Base-by-base conservation (phyloP, 192 early-diverging fungal genomes). In the Thoreauomyces humboldtii region DNA sequence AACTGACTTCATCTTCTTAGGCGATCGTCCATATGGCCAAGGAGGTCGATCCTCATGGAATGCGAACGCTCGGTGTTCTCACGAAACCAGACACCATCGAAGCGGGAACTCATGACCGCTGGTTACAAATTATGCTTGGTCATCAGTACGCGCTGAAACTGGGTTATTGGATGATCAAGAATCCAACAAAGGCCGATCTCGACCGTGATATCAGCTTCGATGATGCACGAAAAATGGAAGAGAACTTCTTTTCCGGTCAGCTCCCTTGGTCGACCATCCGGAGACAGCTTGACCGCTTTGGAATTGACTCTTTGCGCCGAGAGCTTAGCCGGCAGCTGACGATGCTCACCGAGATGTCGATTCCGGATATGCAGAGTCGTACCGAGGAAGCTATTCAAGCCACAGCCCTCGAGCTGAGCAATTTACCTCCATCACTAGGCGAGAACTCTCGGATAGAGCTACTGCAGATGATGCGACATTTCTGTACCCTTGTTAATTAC, bases 1-100 rank as follows among this genome's bases (percentile, higher is more conserved):
- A n/a, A 31, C 33, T 21, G 33, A 37, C 48, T 21, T 65, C 27
- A 6, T 38, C 9, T 17, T 15, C 22, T 6, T 38, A 59, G 69
- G 82, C 74, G 15, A 74, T 84, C 25, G 63, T 83, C 7, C 66
- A 67, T 48, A 65, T 77, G 56, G 75, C 81, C 24, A 76, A 72
- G 34, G 72, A 85, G 36, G 77, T 82, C 4, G 83, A 85, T 67
- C 71, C 73, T 1, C 25, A 53, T n/a, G 83, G 83, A 24, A 46
- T 45, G 41, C 59, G 83, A 22, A 86, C 83, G 11, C 70, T 85
- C 15, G 83, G 80, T n/a, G 83, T 85, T 28, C 59, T 85, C 25
- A 86, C 83, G 19, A 85, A 85, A 60, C 82, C 83, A 24, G 83
- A 86, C 55, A 82, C 78, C 11, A 83, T 85, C 25, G 83, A 85